These are phyloP conservation scores for Lactarius sanguifluus DNA, from an alignment of 768 basidiomycete species.

Conservation along the genomic window DNA sequence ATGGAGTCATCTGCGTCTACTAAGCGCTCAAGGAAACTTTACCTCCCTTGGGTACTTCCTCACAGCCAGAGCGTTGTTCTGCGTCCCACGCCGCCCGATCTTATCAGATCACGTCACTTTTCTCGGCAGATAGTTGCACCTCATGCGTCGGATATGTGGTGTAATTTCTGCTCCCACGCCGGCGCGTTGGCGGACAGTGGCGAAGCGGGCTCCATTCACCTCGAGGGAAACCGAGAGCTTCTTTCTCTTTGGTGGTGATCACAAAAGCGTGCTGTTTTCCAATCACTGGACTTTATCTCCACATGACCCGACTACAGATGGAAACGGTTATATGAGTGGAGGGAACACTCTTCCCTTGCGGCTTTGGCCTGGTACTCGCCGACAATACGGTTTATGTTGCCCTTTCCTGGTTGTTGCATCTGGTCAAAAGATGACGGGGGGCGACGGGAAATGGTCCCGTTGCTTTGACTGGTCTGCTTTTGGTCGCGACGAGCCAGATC, in stretches of 20 bases:
- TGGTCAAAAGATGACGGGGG: not conserved
- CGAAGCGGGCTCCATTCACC: not conserved
- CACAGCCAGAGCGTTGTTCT: not conserved
- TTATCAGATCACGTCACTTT: slow-evolving; percentile 14
- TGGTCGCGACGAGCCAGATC: slow-evolving; percentile 4
- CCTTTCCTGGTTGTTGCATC: not conserved
- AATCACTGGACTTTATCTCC: not conserved
- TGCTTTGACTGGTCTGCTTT: not conserved
- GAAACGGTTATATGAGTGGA: not conserved
- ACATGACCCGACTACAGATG: not conserved
- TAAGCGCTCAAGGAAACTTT: slow-evolving; percentile 16
- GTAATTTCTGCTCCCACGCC: slow-evolving; percentile 13
- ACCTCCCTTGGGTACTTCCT: not conserved
- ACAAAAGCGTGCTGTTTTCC: not conserved
- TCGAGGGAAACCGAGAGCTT: not conserved
- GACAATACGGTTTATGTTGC: not conserved
- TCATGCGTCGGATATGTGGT: not conserved
- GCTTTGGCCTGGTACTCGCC: not conserved
- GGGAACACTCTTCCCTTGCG: not conserved
- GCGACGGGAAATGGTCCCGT: not conserved
- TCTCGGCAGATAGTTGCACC: not conserved
- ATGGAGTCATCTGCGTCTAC: slow-evolving; percentile 1
- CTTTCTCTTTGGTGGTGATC: not conserved
- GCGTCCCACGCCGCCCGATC: slow-evolving; percentile 1
- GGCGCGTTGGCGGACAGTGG: slow-evolving; percentile 17